A percentile compares a stretch with the other conserved stretches of the same genome.
Conservation (phyloP, 345 rosid genomes). For the Lagerstroemia speciosa region DNA sequence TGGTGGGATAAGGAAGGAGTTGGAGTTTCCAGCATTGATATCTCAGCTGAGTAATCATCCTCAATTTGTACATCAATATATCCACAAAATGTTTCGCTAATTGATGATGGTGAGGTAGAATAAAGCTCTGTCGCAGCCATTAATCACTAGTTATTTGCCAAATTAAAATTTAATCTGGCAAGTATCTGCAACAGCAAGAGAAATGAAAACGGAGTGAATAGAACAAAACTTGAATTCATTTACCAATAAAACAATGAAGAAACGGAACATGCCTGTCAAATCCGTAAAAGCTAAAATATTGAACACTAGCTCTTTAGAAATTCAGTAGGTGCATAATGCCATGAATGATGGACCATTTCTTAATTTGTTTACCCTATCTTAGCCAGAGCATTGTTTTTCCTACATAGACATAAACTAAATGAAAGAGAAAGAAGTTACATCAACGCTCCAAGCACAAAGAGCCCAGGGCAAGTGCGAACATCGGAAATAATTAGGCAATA, state of each 20-base stretch:
- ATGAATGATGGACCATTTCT: neutral
- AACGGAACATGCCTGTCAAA: neutral
- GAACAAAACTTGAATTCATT: neutral
- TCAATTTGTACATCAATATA: conserved; percentile 22
- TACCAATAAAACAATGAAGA: neutral
- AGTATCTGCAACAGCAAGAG: neutral
- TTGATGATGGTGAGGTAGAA: conserved; percentile 30
- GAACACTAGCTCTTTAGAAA: neutral
- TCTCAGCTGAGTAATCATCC: conserved; percentile 31
- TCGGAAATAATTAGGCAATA: too few species aligned
- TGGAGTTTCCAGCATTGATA: conserved; percentile 38
- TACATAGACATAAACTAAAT: neutral
- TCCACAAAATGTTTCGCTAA: conserved; percentile 27
- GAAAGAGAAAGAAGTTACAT: neutral
- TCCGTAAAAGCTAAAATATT: neutral
- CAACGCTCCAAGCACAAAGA: neutral
- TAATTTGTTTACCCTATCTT: neutral
- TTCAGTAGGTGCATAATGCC: neutral
- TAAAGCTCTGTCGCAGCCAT: conserved; percentile 52
- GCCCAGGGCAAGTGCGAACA: too few species aligned
- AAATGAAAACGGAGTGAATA: neutral
- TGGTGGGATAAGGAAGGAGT: conserved; percentile 22
- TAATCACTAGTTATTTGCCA: neutral
- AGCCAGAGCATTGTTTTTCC: neutral
- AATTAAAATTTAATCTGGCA: neutral